Evolutionary conservation across 1,284 basidiomycete species (phyloP), one percentile per base, ranked within the genome.

Genomic region (Kwoniella shivajii): DNA sequence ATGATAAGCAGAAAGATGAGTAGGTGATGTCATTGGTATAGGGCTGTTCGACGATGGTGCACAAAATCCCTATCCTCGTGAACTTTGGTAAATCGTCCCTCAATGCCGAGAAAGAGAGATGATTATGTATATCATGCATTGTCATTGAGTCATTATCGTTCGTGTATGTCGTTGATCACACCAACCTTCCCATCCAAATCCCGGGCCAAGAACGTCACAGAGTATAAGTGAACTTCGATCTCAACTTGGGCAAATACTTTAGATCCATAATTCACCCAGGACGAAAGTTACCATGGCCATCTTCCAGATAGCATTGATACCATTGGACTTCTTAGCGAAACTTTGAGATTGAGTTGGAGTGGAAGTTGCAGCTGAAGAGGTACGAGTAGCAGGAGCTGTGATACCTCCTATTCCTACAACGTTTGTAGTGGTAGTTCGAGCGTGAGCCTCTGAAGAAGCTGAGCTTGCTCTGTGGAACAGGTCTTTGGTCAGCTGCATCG

Each of bases 1-100:
- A 56, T 37, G 63, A 67, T 36, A 63, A 60, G 34, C 30, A 48
- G 9, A 56, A 29, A 10, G 63, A 62, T 33, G 55, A 64, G n/a
- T 63, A 46, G 37, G 16, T 41, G 9, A 13, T 38, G 10, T 16
- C 14, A 38, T 16, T 11, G 11, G 11, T 29, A 16, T 16, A 11
- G 43, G 1, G n/a, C n/a, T n/a, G n/a, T n/a, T n/a, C n/a, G n/a
- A n/a, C n/a, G n/a, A n/a, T n/a, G n/a, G n/a, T n/a, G n/a, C n/a
- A n/a, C n/a, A n/a, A n/a, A n/a, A n/a, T n/a, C n/a, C n/a, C n/a
- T n/a, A n/a, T n/a, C n/a, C n/a, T n/a, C n/a, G n/a, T n/a, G n/a
- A n/a, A n/a, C n/a, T n/a, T n/a, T n/a, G n/a, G n/a, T n/a, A n/a
- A n/a, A n/a, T n/a, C n/a, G n/a, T n/a, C n/a, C n/a, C n/a, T n/a